phyloP scores from a whole-genome alignment of 495 filamentous ascomycete species.

The Neurospora terricola region DNA sequence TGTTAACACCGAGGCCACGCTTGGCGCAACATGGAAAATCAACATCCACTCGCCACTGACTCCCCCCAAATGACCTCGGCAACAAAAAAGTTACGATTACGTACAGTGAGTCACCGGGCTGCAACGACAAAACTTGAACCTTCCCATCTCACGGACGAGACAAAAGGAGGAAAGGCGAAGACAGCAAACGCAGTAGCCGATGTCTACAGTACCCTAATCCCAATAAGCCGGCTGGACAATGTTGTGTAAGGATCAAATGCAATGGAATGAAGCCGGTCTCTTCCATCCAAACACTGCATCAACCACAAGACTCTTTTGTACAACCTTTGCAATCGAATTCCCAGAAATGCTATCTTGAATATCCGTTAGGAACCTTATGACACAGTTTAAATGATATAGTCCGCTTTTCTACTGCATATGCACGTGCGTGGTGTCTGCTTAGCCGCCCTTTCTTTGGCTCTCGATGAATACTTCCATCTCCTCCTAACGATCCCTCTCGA shows the following conservation, averaged over 20 bases:
- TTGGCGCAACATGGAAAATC: neutral
- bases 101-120: neutral
- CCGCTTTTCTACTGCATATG: neutral
- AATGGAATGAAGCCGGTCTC: neutral
- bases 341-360: neutral
- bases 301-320: neutral
- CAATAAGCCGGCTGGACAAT: neutral
- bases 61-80: neutral
- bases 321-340: neutral
- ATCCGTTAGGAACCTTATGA: neutral
- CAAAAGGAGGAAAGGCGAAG: neutral
- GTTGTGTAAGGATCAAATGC: neutral
- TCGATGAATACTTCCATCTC: neutral
- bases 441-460: neutral
- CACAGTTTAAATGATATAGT: neutral
- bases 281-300: neutral
- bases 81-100: neutral
- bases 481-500: neutral
- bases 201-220: neutral
- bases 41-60: neutral
- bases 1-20: neutral
- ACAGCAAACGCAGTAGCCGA: neutral
- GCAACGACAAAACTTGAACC: neutral
- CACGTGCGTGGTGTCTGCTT: neutral
- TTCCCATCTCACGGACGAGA: neutral